These are phyloP conservation scores for Coemansia sp. DNA, from an alignment of 192 early-diverging fungal genomes.

Conservation along the genomic window DNA sequence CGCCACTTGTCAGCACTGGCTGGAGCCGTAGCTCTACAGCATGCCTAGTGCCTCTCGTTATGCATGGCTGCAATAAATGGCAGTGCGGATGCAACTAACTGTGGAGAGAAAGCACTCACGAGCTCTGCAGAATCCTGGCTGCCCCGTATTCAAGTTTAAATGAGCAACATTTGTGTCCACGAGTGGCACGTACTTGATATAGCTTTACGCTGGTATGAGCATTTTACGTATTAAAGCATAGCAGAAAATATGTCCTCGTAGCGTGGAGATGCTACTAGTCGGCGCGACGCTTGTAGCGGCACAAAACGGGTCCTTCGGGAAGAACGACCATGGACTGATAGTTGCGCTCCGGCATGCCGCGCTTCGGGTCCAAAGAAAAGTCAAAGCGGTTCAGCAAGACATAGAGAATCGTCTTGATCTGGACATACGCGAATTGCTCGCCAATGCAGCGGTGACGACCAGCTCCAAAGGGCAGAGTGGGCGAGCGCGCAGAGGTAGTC, in stretches of 20 bases:
- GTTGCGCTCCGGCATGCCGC: conserved; percentile 80
- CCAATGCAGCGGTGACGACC: conserved; percentile 99
- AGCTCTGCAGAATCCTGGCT: background rate
- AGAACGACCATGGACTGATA: conserved; percentile 93
- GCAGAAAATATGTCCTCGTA: too few relatives aligned
- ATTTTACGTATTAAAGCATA: too few relatives aligned
- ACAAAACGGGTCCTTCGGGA: conserved; percentile 67
- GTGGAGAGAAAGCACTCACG: background rate
- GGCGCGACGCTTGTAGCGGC: conserved; percentile 53
- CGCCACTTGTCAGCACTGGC: background rate
- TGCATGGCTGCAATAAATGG: background rate
- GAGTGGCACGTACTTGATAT: background rate
- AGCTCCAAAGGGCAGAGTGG: conserved; percentile 97
- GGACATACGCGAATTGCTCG: conserved; percentile 93
- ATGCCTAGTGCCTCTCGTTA: background rate
- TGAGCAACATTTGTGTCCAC: background rate
- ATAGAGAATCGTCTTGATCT: conserved; percentile 93
- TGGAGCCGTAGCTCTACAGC: background rate
- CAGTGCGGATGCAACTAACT: background rate
- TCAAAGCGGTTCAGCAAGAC: conserved; percentile 81
- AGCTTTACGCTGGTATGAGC: too few relatives aligned
- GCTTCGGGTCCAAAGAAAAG: conserved; percentile 64
- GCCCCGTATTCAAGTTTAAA: background rate
- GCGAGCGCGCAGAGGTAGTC: conserved; percentile 67
- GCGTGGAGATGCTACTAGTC: background rate